Evolutionary conservation across 2,329 filamentous ascomycete species (phyloP).

Genomic region (Dothideomycetidae sp.): DNA sequence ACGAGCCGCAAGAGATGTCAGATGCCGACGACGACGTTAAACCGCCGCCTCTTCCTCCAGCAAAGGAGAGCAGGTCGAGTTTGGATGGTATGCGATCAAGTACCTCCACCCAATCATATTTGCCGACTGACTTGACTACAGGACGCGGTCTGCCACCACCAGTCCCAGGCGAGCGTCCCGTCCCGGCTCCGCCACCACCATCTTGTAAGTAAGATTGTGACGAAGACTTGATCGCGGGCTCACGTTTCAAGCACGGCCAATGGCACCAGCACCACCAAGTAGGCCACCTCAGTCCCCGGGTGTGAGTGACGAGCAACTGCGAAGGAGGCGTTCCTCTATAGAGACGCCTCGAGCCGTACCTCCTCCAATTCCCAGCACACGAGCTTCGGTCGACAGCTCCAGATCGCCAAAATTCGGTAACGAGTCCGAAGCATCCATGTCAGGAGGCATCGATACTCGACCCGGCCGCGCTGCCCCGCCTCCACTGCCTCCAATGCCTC

Average conservation of each 20-base stretch:
- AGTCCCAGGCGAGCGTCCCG: slow-evolving; percentile 25
- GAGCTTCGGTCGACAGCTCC: slow-evolving; percentile 11
- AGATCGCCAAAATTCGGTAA: slow-evolving; percentile 20
- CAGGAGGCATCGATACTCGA: slow-evolving; percentile 22
- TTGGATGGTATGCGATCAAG: slow-evolving; percentile 34
- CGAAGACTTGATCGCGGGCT: background rate
- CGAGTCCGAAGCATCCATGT: slow-evolving; percentile 20
- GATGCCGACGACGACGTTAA: slow-evolving; percentile 41
- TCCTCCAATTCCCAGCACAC: slow-evolving; percentile 21
- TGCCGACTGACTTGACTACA: background rate
- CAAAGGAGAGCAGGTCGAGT: slow-evolving; percentile 25
- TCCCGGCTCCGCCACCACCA: slow-evolving; percentile 29
- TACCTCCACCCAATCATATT: too few relatives aligned
- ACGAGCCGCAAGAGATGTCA: slow-evolving; percentile 33
- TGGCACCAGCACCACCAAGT: slow-evolving; percentile 40
- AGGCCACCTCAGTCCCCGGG: slow-evolving; percentile 46
- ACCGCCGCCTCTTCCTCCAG: slow-evolving; percentile 29
- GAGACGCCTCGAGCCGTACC: slow-evolving; percentile 23
- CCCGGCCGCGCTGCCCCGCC: slow-evolving; percentile 23
- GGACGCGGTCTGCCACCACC: slow-evolving; percentile 19
- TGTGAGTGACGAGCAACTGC: slow-evolving; percentile 10
- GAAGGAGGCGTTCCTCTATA: slow-evolving; percentile 29
- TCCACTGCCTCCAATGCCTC: slow-evolving; percentile 24
- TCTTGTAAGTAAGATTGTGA: slow-evolving; percentile 24
- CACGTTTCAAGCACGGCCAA: slow-evolving; percentile 43